Evolutionary conservation across 257 asterid genomes (phyloP).

Genomic region (Capsicum rhomboideum): DNA sequence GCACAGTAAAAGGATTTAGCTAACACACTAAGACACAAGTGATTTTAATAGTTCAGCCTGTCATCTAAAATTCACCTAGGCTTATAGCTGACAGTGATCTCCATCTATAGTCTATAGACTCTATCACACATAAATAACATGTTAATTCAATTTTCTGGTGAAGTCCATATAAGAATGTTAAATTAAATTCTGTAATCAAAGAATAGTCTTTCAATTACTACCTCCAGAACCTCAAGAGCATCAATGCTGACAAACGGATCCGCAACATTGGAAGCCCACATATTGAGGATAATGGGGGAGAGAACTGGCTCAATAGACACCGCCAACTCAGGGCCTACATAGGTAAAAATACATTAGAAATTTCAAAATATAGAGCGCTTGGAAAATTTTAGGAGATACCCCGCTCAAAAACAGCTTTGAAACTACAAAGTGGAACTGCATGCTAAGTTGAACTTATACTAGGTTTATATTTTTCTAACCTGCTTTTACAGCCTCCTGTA

Average conservation of each 20-base stretch:
- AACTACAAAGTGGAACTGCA: neutral
- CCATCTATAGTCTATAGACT: neutral
- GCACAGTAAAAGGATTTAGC: neutral
- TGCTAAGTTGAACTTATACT: neutral
- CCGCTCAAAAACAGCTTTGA: neutral
- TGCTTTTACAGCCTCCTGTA: conserved; percentile 79
- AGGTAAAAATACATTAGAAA: conserved; percentile 4
- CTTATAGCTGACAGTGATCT: neutral
- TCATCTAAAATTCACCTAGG: neutral
- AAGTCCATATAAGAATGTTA: neutral
- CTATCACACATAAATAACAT: neutral
- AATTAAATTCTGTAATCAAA: neutral
- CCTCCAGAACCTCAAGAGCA: conserved; percentile 97
- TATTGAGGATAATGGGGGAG: conserved; percentile 80
- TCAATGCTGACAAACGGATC: conserved; percentile 95
- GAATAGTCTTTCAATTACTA: conserved; percentile 8
- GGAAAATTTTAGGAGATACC: neutral
- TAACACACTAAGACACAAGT: neutral
- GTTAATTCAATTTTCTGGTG: neutral
- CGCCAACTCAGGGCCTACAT: conserved; percentile 55
- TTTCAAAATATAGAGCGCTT: neutral
- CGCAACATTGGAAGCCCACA: conserved; percentile 95
- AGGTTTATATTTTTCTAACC: conserved; percentile 33
- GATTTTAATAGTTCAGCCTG: neutral
- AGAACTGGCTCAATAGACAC: conserved; percentile 65